Evolutionary conservation across 2,329 filamentous ascomycete species (phyloP).

Genomic region (Nannizziopsis barbatae): DNA sequence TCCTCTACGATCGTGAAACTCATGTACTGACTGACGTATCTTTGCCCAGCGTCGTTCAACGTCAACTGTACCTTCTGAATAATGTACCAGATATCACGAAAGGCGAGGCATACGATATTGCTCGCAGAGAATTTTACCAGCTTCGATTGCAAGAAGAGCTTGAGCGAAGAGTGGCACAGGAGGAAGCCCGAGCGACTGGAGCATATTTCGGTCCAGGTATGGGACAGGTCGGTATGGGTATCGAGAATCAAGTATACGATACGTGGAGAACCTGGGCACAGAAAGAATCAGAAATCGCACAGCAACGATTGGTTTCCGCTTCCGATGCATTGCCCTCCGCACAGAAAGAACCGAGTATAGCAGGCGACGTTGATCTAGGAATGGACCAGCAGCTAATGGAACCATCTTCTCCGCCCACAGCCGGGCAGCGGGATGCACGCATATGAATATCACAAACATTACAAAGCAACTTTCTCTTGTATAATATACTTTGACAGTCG

Average conservation of each 20-base stretch:
- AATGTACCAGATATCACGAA: slow-evolving; percentile 48
- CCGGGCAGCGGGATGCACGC: too few relatives aligned
- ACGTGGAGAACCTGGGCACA: slow-evolving; percentile 73
- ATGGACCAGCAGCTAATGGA: not conserved
- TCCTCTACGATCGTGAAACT: not conserved
- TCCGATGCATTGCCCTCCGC: slow-evolving; percentile 15
- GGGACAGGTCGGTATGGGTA: slow-evolving; percentile 64
- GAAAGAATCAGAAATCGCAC: slow-evolving; percentile 40
- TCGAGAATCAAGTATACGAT: slow-evolving; percentile 73
- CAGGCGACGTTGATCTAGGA: not conserved
- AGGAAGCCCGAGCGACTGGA: slow-evolving; percentile 76
- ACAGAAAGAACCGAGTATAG: not conserved
- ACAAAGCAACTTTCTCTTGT: too few relatives aligned
- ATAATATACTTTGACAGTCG: too few relatives aligned
- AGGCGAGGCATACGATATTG: slow-evolving; percentile 68
- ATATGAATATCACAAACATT: too few relatives aligned
- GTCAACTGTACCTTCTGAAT: slow-evolving; percentile 75
- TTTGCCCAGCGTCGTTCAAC: slow-evolving; percentile 67
- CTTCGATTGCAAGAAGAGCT: slow-evolving; percentile 73
- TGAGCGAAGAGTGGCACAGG: slow-evolving; percentile 66
- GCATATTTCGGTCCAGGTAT: slow-evolving; percentile 75
- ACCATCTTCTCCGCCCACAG: too few relatives aligned
- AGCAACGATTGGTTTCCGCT: slow-evolving; percentile 39
- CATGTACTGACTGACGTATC: not conserved
- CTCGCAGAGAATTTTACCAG: slow-evolving; percentile 81